phyloP scores from a whole-genome alignment of 2,329 filamentous ascomycete species.

The Aspergillus sp. region DNA sequence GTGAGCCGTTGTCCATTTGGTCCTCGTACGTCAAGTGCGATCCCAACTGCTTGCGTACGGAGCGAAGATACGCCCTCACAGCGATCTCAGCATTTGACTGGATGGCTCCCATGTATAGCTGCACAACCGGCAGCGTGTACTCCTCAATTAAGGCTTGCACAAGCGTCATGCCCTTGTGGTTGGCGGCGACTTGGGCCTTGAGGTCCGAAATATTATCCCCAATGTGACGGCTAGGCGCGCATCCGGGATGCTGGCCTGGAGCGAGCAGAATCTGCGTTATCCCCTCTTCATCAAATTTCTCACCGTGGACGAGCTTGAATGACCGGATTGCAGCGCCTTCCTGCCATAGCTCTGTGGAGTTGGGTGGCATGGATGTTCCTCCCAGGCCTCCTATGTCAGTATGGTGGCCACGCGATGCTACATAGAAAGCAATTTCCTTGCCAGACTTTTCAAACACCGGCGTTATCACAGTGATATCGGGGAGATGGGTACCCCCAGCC shows the following conservation, averaged over 20 bases:
- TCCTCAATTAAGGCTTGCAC: constrained; percentile 73
- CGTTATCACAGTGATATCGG: constrained; percentile 78
- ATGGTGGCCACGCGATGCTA: constrained; percentile 76
- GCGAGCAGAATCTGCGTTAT: constrained; percentile 69
- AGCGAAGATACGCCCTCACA: constrained; percentile 64
- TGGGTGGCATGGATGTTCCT: constrained; percentile 75
- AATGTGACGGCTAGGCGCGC: constrained; percentile 73
- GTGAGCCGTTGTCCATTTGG: constrained; percentile 83
- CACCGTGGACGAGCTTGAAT: constrained; percentile 68
- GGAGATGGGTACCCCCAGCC: constrained; percentile 78
- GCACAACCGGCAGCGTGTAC: constrained; percentile 72
- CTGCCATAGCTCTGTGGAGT: constrained; percentile 46
- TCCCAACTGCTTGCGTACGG: constrained; percentile 68
- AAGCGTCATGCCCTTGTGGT: constrained; percentile 78
- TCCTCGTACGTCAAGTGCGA: constrained; percentile 69
- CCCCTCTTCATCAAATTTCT: constrained; percentile 73
- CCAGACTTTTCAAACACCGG: constrained; percentile 68
- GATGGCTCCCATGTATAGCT: constrained; percentile 80
- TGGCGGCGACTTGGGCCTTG: constrained; percentile 82
- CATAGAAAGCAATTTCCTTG: constrained; percentile 77
- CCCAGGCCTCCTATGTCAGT: constrained; percentile 82
- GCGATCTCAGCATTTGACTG: constrained; percentile 76
- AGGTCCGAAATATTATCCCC: constrained; percentile 83
- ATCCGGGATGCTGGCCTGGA: constrained; percentile 71
- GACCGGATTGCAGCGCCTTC: constrained; percentile 48